Evolutionary conservation across 2,329 filamentous ascomycete genomes (phyloP).

Genomic region (Fusarium euwallaceae): DNA sequence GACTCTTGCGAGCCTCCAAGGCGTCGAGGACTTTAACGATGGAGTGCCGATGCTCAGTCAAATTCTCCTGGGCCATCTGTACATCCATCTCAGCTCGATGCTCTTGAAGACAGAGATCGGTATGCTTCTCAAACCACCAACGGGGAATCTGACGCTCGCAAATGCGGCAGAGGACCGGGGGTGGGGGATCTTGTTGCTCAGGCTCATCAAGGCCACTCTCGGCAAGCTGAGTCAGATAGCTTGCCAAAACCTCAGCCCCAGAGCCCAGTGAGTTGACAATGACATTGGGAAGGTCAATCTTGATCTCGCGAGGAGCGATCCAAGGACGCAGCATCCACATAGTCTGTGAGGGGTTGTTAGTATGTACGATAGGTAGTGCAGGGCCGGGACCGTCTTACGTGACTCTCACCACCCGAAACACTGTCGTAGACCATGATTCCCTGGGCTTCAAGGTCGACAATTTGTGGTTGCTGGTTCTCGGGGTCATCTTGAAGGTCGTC

Average conservation of each 20-base stretch:
- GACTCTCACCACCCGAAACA: conserved; percentile 86
- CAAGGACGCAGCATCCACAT: conserved; percentile 99
- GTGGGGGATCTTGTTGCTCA: conserved; percentile 82
- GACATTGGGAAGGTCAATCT: conserved; percentile 90
- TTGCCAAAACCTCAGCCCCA: conserved; percentile 92
- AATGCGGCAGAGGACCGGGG: conserved; percentile 93
- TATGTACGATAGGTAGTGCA: conserved; percentile 18
- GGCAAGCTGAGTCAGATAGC: conserved; percentile 90
- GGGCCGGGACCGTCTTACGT: conserved; percentile 72
- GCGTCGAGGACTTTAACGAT: conserved; percentile 97
- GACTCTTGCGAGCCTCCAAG: conserved; percentile 82
- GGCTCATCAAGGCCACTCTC: conserved; percentile 85
- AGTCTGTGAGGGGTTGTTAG: conserved; percentile 69
- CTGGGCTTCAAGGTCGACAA: conserved; percentile 90
- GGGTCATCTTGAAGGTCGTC: conserved; percentile 56
- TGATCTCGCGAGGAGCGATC: conserved; percentile 88
- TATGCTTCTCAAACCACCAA: conserved; percentile 99
- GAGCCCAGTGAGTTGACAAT: conserved; percentile 95
- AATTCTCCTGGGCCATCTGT: conserved; percentile 91
- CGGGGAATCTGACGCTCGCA: conserved; percentile 97
- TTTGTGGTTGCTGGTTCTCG: conserved; percentile 54
- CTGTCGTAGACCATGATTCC: conserved; percentile 98
- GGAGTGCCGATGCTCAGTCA: conserved; percentile 91
- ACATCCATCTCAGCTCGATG: conserved; percentile 98
- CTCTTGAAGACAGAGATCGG: conserved; percentile 94